These are phyloP conservation scores for Nasturtium officinale DNA, from an alignment of 345 rosid genomes.

Conservation along the genomic window DNA sequence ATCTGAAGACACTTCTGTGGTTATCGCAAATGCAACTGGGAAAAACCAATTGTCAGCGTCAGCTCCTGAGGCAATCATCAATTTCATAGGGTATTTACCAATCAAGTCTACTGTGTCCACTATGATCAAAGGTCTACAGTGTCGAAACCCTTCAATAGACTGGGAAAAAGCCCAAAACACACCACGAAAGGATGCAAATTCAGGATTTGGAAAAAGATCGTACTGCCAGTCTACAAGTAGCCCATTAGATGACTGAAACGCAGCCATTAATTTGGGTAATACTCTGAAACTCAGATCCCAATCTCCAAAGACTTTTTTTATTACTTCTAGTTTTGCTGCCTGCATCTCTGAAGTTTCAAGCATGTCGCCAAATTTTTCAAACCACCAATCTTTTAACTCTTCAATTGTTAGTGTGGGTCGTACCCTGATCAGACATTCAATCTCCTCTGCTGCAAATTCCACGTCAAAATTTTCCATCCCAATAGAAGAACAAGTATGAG, in stretches of 20 bases:
- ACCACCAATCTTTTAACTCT: conserved; percentile 5
- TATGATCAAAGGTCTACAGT: neutral
- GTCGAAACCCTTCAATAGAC: neutral
- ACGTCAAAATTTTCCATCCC: neutral
- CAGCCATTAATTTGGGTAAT: neutral
- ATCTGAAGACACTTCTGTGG: neutral
- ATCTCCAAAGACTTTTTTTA: neutral
- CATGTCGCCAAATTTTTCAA: neutral
- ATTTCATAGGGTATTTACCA: neutral
- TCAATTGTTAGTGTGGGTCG: neutral
- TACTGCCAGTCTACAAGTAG: conserved; percentile 5
- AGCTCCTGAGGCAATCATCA: neutral
- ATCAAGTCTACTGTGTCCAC: neutral
- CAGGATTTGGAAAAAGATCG: neutral
- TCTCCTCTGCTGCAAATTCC: neutral
- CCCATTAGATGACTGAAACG: neutral
- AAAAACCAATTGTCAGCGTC: neutral
- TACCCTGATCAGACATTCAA: conserved; percentile 8
- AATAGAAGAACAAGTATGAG: neutral
- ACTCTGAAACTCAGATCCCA: conserved; percentile 4
- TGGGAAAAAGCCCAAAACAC: conserved; percentile 14
- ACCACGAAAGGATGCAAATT: neutral
- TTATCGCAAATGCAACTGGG: conserved; percentile 15
- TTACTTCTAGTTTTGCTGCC: neutral
- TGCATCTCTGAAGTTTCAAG: neutral